These are phyloP conservation scores for Rhizopogon vesiculosus DNA, from an alignment of 768 basidiomycete species.

Conservation along the genomic window DNA sequence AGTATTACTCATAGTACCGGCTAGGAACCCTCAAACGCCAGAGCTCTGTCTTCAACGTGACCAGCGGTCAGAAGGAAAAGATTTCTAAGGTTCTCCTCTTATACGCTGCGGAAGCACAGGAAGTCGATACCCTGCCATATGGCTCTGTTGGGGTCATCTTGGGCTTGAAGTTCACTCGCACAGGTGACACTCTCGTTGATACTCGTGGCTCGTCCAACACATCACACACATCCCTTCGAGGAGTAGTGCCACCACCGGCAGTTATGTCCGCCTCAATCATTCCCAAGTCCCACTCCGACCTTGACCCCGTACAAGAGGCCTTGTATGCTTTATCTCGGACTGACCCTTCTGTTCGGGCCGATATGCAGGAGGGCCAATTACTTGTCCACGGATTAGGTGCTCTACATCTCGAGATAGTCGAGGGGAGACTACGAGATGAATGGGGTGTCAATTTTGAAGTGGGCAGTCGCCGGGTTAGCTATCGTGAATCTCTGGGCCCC, in stretches of 20 bases:
- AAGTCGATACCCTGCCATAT: slow-evolving; percentile 75
- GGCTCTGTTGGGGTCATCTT: slow-evolving; percentile 84
- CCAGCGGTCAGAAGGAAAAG: slow-evolving; percentile 65
- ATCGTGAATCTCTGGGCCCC: slow-evolving; percentile 57
- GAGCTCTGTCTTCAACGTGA: slow-evolving; percentile 57
- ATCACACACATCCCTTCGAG: slow-evolving; percentile 42
- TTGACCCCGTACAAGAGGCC: slow-evolving; percentile 74
- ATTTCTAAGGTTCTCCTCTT: slow-evolving; percentile 71
- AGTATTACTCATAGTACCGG: not conserved
- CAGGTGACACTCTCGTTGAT: slow-evolving; percentile 80
- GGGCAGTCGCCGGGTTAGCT: slow-evolving; percentile 74
- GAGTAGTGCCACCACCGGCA: slow-evolving; percentile 74
- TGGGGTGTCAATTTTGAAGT: slow-evolving; percentile 77
- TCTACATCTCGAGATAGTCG: slow-evolving; percentile 85
- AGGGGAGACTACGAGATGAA: slow-evolving; percentile 74
- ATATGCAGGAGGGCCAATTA: slow-evolving; percentile 77
- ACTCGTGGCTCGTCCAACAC: slow-evolving; percentile 29
- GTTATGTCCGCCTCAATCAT: slow-evolving; percentile 83
- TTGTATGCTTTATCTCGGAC: slow-evolving; percentile 71
- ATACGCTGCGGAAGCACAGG: slow-evolving; percentile 71
- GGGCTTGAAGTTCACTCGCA: slow-evolving; percentile 79
- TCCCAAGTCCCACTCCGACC: slow-evolving; percentile 74
- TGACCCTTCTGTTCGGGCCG: slow-evolving; percentile 83
- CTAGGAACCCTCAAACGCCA: slow-evolving; percentile 63
- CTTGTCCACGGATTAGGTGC: slow-evolving; percentile 82